Evolutionary conservation across 177 flowering plant species (phyloP), one percentile per base, ranked within the genome.

Genomic region (Vitis hybrid): DNA sequence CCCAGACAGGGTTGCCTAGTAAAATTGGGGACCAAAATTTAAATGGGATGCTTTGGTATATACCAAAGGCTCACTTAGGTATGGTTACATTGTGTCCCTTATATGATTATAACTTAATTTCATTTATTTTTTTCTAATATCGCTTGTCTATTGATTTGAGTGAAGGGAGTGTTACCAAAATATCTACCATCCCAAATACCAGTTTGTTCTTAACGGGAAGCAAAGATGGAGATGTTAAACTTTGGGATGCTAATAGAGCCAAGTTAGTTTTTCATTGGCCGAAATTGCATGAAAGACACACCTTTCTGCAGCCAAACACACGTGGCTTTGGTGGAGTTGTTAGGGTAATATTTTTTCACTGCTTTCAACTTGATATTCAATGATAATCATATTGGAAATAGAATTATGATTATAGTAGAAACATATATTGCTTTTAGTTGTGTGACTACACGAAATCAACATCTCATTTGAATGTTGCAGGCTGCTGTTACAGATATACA

Each of bases 41-140:
- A n/a, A 82, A 84, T 71, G 99, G 99, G 72, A 96, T 96, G 98
- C 90, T 96, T 59, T 94, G 98, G 99, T 90, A 92, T 76, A 87
- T 96, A 74, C 98, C 99, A 72, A 92, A 91, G 82, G 98, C 98
- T 75, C 99, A 96, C 82, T 81, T 79, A 87, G 98, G 99, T 95
- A 86, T 11, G 12, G 6, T 2, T 1, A 7, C 14, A 58, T 33
- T 17, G 51, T 59, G 57, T 31, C 50, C 69, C 38, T 65, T 13
- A 65, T 67, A n/a, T 55, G 15, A 24, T 57, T 59, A 31, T 64
- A 20, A 15, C 56, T 57, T 38, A 59, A 28, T 12, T n/a, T n/a
- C 18, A 15, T 2, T 1, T 47, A 57, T 24, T 59, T n/a, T 28
- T 55, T 57, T 71, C 56, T 49, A 15, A 33, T 18, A n/a, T 33